A percentile compares a stretch with the other conserved stretches of the same genome.
Conservation (phyloP, 139 green algal genomes). For the Tetradesmus lagerheimii region DNA sequence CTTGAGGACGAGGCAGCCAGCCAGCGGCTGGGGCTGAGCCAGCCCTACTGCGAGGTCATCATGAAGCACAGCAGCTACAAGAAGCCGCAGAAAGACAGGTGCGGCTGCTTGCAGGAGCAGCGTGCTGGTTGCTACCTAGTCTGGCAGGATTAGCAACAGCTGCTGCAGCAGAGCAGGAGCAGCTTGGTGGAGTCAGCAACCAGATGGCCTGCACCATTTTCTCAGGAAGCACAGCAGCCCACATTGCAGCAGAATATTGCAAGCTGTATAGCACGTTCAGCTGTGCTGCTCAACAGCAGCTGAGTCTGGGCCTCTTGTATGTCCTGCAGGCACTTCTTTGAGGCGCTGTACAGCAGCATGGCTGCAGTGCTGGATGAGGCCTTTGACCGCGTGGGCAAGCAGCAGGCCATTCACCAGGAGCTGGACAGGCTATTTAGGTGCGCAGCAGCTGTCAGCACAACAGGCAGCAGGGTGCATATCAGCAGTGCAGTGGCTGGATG, state of each 20-base stretch:
- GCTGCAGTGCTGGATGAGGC: constrained; percentile 42
- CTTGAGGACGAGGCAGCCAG: constrained; percentile 52
- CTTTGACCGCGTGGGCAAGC: constrained; percentile 45
- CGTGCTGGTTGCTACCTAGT: neutral
- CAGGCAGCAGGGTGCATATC: too few species aligned
- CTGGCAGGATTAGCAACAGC: neutral
- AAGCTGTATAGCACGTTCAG: too few species aligned
- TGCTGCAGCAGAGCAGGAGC: neutral
- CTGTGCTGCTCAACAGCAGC: neutral
- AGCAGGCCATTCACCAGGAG: constrained; percentile 43
- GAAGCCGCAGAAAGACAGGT: constrained; percentile 51
- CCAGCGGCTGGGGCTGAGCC: constrained; percentile 12
- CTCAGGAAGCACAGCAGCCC: too few species aligned
- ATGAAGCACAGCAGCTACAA: constrained; percentile 52
- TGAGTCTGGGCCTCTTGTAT: neutral
- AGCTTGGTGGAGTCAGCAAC: too few species aligned
- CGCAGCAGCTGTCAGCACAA: neutral
- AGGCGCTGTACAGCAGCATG: constrained; percentile 56
- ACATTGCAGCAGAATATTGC: too few species aligned
- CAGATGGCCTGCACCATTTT: too few species aligned
- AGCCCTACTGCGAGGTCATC: constrained; percentile 37
- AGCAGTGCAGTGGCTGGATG: too few species aligned
- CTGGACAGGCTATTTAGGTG: constrained; percentile 50
- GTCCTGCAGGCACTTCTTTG: constrained; percentile 57
- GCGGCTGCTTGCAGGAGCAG: neutral